Evolutionary conservation across 177 flowering plant species (phyloP).

Genomic region (Vitis hybrid): DNA sequence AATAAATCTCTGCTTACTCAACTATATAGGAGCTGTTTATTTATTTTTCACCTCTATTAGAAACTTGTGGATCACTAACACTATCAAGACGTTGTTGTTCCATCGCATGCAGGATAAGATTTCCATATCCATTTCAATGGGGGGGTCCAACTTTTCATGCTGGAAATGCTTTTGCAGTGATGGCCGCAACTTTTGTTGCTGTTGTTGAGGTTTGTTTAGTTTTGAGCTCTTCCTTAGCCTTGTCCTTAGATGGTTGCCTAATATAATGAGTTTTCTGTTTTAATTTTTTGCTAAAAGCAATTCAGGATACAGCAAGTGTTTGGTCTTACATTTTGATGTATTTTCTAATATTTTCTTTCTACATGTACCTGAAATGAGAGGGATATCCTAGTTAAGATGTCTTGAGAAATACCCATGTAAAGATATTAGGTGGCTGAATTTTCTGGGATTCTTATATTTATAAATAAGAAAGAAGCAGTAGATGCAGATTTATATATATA

Average conservation of each 20-base stretch:
- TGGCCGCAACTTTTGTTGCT: slow-evolving; percentile 71
- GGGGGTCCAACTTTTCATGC: slow-evolving; percentile 59
- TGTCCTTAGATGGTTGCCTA: too few species aligned
- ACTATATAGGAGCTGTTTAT: not conserved
- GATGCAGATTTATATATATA: too few species aligned
- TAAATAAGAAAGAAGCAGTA: too few species aligned
- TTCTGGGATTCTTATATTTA: not conserved
- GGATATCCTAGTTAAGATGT: too few species aligned
- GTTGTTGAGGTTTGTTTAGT: slow-evolving; percentile 55
- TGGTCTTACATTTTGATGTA: too few species aligned
- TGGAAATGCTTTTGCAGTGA: slow-evolving; percentile 61
- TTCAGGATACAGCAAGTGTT: too few species aligned
- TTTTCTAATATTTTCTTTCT: too few species aligned
- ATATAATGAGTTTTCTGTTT: too few species aligned
- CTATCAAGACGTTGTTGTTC: not conserved
- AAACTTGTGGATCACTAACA: not conserved
- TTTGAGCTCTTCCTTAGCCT: not conserved
- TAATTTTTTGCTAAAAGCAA: too few species aligned
- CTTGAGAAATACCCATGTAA: too few species aligned
- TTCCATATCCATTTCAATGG: slow-evolving; percentile 85
- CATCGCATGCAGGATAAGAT: slow-evolving; percentile 46
- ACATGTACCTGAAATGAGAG: too few species aligned
- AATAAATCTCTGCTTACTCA: not conserved
- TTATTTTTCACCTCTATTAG: not conserved
- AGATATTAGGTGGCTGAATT: not conserved